Evolutionary conservation across 768 basidiomycete genomes (phyloP).

Genomic region (Suillus sp.): DNA sequence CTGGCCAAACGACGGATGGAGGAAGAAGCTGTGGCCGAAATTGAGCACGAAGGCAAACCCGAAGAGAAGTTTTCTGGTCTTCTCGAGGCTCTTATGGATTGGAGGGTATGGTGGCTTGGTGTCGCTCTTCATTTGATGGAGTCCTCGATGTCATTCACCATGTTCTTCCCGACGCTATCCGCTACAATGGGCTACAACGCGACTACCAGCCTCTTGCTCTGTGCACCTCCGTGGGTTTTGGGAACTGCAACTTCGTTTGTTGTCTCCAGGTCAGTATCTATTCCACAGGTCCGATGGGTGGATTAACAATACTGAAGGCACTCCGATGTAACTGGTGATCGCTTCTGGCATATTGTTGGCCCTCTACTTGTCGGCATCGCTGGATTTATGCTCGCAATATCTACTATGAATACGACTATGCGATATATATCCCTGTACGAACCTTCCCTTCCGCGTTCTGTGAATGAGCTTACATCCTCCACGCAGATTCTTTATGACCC

Average conservation of each 20-base stretch:
- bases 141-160: slow-evolving; percentile 68
- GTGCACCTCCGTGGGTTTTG: slow-evolving; percentile 74
- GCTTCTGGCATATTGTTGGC: slow-evolving; percentile 66
- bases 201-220: slow-evolving; percentile 68
- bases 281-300: not conserved
- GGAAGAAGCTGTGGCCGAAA: slow-evolving; percentile 59
- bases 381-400: slow-evolving; percentile 65
- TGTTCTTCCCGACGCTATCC: slow-evolving; percentile 76
- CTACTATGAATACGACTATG: slow-evolving; percentile 60
- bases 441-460: not conserved
- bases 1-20: slow-evolving; percentile 59
- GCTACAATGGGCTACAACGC: slow-evolving; percentile 66
- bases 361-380: slow-evolving; percentile 59
- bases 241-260: slow-evolving; percentile 57
- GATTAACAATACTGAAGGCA: slow-evolving; percentile 44
- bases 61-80: slow-evolving; percentile 46
- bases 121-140: slow-evolving; percentile 56
- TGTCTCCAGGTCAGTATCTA: slow-evolving; percentile 44
- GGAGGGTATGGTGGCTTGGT: slow-evolving; percentile 82
- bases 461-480: not conserved
- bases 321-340: slow-evolving; percentile 70
- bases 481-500: slow-evolving; percentile 71
- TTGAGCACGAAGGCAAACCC: slow-evolving; percentile 44
- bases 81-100: slow-evolving; percentile 60
- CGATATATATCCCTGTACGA: slow-evolving; percentile 67